Evolutionary conservation across 176 grass and related monocot species (phyloP), one percentile per base, ranked within the genome.

Genomic region (Metroxylon sagu): DNA sequence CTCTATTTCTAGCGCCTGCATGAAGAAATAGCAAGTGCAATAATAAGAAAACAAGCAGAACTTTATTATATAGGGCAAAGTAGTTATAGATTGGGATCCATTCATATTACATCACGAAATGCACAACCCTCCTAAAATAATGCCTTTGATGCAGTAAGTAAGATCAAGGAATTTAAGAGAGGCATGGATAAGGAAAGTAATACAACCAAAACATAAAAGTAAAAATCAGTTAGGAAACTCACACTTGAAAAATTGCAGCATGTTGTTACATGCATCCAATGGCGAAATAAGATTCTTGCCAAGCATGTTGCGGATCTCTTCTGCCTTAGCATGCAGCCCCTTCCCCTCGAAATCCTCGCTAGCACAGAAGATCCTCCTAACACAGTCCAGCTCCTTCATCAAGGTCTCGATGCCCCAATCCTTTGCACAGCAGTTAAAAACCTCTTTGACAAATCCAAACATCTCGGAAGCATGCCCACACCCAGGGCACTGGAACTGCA

Each of bases 361-460:
- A 50, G 69, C 75, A 53, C 65, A 71, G 80, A 98, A 98, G 39
- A 98, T 92, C 79, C 76, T 98, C 62, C 84, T 85, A 56, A 98
- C 93, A 48, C 83, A 92, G 25, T 92, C 88, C 14, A 98, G 71
- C 76, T 98, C 93, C 60, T 88, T 98, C 70, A 88, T 64, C 51
- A 83, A 68, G 3, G 80, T 82, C 52, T 92, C 93, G 4, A 54
- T 59, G 49, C 52, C 70, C 94, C 94, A 98, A 66, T 79, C 55
- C 79, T 89, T 79, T 0, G 84, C 85, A 27, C 81, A 98, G 25
- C 76, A 85, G 60, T 74, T 98, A 73, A 98, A 98, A 55, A 93
- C 94, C 64, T 89, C 94, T 82, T 98, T 98, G 7, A 98, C 94
- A 57, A 98, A 98, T 51, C 94, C 94, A 83, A 98, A 83, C 94